Base-by-base conservation (phyloP, 1,284 basidiomycete genomes). In the Ceraceosorus guamensis region DNA sequence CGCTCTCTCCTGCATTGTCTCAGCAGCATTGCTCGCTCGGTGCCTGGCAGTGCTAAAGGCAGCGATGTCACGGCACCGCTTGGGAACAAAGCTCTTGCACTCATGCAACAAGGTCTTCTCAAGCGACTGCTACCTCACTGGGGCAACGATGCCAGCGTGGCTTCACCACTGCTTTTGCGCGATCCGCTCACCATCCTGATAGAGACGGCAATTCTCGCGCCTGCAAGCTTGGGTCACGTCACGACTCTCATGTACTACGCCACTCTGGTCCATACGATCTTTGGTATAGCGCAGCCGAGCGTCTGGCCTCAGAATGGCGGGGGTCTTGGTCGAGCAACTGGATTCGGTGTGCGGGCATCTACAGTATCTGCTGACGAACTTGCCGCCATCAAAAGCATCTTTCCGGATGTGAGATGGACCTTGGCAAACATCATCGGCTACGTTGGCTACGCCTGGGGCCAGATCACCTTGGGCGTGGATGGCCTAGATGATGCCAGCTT, bases 401-500 rank as follows among this genome's bases (percentile, higher is more conserved):
- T 76, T 60, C 69, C 72, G 0, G 69, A 76, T 50, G 67, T 73
- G 5, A 63, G 73, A 14, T 74, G 69, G 67, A 71, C 68, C 8
- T 70, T 71, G 11, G 70, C 69, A 24, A 75, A 70, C 53, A 67
- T 76, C 32, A 66, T 75, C 30, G 68, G 69, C 11, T 63, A 73
- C 34, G 69, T 75, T 48, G 73, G 73, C 24, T 75, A 75, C 50
- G 72, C 70, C 0, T 57, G 73, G 6, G 73, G 73, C 37, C 75
- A 76, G 60, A 71, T 76, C 46, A 71, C 72, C 37, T 59, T 76
- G n/a, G 73, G 73, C 34, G 66, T 76, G 48, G 73, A 76, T 58
- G 64, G 69, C 35, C 50, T 73, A 52, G 70, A 70, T 46, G 73
- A 76, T 44, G 60, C 57, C 31, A 69, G 58, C 55, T 70, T 97